Evolutionary conservation across 2,329 filamentous ascomycete genomes (phyloP).

Genomic region (Nothomitra cinnamomea): DNA sequence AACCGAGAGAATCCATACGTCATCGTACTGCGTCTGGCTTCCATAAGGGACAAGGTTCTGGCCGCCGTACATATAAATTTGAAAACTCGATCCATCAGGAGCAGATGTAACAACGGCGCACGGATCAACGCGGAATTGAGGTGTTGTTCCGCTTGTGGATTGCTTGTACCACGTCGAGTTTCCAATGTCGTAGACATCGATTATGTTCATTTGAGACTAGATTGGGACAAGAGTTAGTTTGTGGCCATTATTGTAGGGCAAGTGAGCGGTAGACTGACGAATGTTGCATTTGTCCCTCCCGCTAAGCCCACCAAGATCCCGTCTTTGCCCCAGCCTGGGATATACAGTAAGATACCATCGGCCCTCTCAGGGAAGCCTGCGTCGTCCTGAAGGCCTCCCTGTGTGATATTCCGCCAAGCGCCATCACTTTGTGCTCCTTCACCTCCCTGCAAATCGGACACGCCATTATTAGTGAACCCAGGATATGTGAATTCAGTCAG

Average conservation of each 20-base stretch:
- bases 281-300: slow-evolving; percentile 51
- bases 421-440: slow-evolving; percentile 43
- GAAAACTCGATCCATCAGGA: slow-evolving; percentile 56
- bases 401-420: slow-evolving; percentile 56
- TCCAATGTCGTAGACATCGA: slow-evolving; percentile 68
- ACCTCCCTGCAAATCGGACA: slow-evolving; percentile 34
- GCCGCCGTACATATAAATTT: slow-evolving; percentile 63
- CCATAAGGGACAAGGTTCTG: slow-evolving; percentile 52
- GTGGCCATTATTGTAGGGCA: not conserved
- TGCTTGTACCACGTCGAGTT: slow-evolving; percentile 58
- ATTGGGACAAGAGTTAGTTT: not conserved
- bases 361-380: slow-evolving; percentile 56
- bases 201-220: slow-evolving; percentile 48
- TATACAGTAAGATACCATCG: slow-evolving; percentile 54
- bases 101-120: slow-evolving; percentile 62
- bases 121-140: slow-evolving; percentile 41
- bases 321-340: slow-evolving; percentile 59
- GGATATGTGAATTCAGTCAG: slow-evolving; percentile 63
- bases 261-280: slow-evolving; percentile 28
- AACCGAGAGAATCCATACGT: slow-evolving; percentile 66
- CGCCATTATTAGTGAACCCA: slow-evolving; percentile 45
- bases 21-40: slow-evolving; percentile 43
- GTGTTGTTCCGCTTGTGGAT: slow-evolving; percentile 40
- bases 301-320: slow-evolving; percentile 65
- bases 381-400: slow-evolving; percentile 48